These are phyloP conservation scores for Didymella sp. DNA, from an alignment of 2,329 filamentous ascomycete species.

Conservation along the genomic window DNA sequence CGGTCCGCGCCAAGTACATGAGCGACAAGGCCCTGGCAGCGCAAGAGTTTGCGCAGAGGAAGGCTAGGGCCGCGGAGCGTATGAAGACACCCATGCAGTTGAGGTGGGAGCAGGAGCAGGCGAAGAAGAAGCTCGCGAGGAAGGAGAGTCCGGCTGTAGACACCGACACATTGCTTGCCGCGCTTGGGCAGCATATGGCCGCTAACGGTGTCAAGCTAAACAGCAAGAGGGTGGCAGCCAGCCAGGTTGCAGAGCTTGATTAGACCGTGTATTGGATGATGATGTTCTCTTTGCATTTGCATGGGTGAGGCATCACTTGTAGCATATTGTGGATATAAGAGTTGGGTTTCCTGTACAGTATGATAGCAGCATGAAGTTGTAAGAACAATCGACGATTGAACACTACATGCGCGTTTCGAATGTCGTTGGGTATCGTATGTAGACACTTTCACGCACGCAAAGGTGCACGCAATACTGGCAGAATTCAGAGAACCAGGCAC, in stretches of 20 bases:
- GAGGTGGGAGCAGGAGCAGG: conserved; percentile 41
- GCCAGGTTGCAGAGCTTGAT: conserved; percentile 20
- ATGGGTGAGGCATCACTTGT: conserved; percentile 14
- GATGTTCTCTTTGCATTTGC: not conserved
- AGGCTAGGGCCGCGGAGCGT: conserved; percentile 26
- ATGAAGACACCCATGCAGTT: conserved; percentile 48
- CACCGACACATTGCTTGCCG: conserved; percentile 48
- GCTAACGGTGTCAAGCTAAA: conserved; percentile 28
- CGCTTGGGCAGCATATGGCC: conserved; percentile 53
- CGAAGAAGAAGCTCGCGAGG: conserved; percentile 31
- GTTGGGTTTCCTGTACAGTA: conserved; percentile 13
- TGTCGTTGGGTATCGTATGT: not conserved
- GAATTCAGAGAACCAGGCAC: too few species aligned
- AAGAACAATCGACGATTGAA: conserved; percentile 1
- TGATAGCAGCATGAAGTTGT: not conserved
- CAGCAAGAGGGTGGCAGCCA: conserved; percentile 21
- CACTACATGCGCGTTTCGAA: not conserved
- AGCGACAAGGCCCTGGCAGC: conserved; percentile 20
- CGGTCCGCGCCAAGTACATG: conserved; percentile 11
- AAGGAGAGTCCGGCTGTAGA: conserved; percentile 33
- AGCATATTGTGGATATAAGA: conserved; percentile 34
- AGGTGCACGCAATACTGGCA: too few species aligned
- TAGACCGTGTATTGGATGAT: conserved; percentile 1
- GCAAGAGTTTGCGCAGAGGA: conserved; percentile 41
- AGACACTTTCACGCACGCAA: not conserved